These are phyloP conservation scores for Mycena citricolor DNA, from an alignment of 1,284 basidiomycete species.

Conservation along the genomic window DNA sequence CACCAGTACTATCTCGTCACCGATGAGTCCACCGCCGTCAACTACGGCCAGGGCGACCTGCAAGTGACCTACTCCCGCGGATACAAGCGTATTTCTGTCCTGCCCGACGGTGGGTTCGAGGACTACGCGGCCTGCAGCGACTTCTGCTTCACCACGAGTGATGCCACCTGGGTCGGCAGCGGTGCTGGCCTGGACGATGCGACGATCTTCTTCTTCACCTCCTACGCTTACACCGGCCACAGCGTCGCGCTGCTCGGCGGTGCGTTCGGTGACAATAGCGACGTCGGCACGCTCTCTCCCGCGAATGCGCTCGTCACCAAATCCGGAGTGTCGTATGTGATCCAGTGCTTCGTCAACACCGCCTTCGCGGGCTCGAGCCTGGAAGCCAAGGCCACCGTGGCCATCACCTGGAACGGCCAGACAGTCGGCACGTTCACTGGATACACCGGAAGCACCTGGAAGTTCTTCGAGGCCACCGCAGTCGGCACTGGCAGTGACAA, in stretches of 20 bases:
- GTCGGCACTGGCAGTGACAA: slow-evolving; percentile 27
- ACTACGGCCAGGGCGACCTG: slow-evolving; percentile 39
- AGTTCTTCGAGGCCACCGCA: slow-evolving; percentile 24
- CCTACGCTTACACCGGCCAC: slow-evolving; percentile 28
- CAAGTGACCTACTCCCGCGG: slow-evolving; percentile 40
- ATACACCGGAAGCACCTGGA: slow-evolving; percentile 26
- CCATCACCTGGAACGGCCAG: slow-evolving; percentile 31
- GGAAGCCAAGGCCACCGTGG: slow-evolving; percentile 25
- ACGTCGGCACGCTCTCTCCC: slow-evolving; percentile 27
- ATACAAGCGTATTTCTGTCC: slow-evolving; percentile 28
- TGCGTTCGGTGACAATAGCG: slow-evolving; percentile 23
- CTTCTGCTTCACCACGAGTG: slow-evolving; percentile 28
- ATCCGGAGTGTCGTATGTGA: slow-evolving; percentile 25
- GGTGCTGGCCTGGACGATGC: slow-evolving; percentile 30
- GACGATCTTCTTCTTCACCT: slow-evolving; percentile 28
- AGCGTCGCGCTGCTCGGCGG: slow-evolving; percentile 30
- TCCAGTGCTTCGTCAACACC: slow-evolving; percentile 29
- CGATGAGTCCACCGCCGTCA: slow-evolving; percentile 38
- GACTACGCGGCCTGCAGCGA: slow-evolving; percentile 24
- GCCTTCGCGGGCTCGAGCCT: slow-evolving; percentile 23
- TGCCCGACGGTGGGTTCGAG: slow-evolving; percentile 31
- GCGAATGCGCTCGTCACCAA: slow-evolving; percentile 22
- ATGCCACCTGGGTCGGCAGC: slow-evolving; percentile 28
- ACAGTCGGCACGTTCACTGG: slow-evolving; percentile 23
- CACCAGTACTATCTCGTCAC: slow-evolving; percentile 38